Conservation (phyloP, 192 early-diverging fungal species). For the Coemansia interrupta region DNA sequence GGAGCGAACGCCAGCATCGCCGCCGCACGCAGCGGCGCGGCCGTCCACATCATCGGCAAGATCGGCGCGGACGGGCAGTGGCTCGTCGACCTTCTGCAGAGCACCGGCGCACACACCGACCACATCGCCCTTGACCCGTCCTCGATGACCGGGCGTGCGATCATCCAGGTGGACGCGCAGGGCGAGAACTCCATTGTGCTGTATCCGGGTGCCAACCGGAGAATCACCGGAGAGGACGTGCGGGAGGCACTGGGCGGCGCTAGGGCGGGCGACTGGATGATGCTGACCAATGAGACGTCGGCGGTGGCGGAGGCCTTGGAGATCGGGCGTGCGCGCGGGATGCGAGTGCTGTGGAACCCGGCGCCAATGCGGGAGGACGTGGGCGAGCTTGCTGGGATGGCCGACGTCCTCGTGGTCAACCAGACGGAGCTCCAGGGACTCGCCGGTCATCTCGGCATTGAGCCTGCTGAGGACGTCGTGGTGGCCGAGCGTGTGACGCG, state of each 20-base stretch:
- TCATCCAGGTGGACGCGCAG: constrained; percentile 73
- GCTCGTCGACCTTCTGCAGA: constrained; percentile 65
- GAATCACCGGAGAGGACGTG: constrained; percentile 51
- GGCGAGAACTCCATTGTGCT: constrained; percentile 89
- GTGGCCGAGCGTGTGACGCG: constrained; percentile 22
- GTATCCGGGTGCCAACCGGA: constrained; percentile 73
- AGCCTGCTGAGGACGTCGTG: neutral
- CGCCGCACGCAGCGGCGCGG: constrained; percentile 65
- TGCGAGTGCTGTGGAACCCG: constrained; percentile 81
- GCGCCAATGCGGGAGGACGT: constrained; percentile 62
- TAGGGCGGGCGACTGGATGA: constrained; percentile 65
- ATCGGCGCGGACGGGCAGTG: constrained; percentile 81
- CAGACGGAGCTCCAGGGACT: constrained; percentile 66
- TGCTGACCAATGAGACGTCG: constrained; percentile 87
- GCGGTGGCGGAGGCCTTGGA: constrained; percentile 62
- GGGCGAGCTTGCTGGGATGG: constrained; percentile 51
- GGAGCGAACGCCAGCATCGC: constrained; percentile 91
- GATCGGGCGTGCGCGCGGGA: constrained; percentile 54
- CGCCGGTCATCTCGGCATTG: constrained; percentile 6
- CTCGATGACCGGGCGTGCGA: constrained; percentile 72
- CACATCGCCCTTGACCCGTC: constrained; percentile 56
- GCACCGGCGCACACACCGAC: constrained; percentile 63
- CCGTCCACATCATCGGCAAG: constrained; percentile 71
- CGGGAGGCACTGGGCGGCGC: constrained; percentile 55
- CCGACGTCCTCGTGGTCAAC: constrained; percentile 79